A percentile compares a stretch with the other conserved stretches of the same genome.
Evolutionary conservation across 116 monocot genomes (phyloP).

Genomic region (Cymodocea nodosa): DNA sequence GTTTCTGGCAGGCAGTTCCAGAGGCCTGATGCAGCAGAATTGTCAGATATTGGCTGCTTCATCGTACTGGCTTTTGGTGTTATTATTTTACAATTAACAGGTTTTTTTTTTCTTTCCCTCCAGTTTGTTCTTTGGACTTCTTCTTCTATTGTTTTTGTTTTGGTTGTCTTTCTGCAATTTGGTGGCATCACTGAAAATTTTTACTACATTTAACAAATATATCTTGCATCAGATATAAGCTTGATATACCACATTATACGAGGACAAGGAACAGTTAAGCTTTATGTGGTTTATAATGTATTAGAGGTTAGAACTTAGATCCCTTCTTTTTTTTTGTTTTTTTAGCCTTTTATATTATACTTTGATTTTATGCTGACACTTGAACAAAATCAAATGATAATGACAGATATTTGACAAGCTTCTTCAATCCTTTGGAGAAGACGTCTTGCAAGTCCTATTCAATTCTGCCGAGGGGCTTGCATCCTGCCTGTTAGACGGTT

Average conservation of each 20-base stretch:
- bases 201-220: background rate
- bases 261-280: conserved; percentile 87
- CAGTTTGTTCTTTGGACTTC: background rate
- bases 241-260: conserved; percentile 96
- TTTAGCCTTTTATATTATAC: background rate
- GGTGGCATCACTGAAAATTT: conserved; percentile 1
- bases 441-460: conserved; percentile 95
- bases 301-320: conserved; percentile 5
- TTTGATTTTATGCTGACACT: background rate
- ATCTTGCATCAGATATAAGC: conserved; percentile 67
- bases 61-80: conserved; percentile 65
- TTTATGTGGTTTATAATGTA: conserved; percentile 96
- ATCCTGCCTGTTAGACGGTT: conserved; percentile 40
- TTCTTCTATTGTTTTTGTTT: background rate
- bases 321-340: background rate
- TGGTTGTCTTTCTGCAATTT: background rate
- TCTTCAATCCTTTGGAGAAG: conserved; percentile 90
- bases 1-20: conserved; percentile 65
- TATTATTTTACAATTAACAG: conserved; percentile 54
- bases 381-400: conserved; percentile 6
- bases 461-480: conserved; percentile 90
- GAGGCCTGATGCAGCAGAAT: conserved; percentile 70
- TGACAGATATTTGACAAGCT: conserved; percentile 92
- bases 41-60: conserved; percentile 91
- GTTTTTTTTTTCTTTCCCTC: conserved; percentile 15